These are phyloP conservation scores for Magnusiomyces suaveolens DNA, from an alignment of 1,139 yeast genomes.

Conservation along the genomic window DNA sequence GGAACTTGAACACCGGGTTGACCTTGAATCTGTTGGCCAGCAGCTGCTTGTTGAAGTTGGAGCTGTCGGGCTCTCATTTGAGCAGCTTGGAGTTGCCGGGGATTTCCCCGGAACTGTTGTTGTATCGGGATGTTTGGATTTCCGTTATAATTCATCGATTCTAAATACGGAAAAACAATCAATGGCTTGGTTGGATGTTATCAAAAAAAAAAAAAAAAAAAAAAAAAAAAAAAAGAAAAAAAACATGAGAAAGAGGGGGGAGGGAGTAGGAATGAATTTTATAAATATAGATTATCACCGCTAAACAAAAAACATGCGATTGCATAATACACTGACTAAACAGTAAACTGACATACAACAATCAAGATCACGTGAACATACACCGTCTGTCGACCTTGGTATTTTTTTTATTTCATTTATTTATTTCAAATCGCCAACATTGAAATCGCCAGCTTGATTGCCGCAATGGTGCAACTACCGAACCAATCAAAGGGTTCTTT, in stretches of 20 bases:
- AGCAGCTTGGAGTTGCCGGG: constrained; percentile 2
- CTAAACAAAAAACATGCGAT: neutral
- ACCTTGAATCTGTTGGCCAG: neutral
- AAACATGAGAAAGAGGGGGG: neutral
- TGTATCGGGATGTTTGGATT: neutral
- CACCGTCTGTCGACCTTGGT: neutral
- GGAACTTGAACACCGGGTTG: neutral
- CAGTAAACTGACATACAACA: neutral
- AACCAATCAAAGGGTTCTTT: too few species aligned
- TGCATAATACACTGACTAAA: neutral
- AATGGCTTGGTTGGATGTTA: neutral
- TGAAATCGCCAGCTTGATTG: too few species aligned
- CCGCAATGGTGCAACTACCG: too few species aligned
- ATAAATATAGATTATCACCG: neutral
- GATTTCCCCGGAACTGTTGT: neutral
- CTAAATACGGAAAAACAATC: neutral
- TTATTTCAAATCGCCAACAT: too few species aligned
- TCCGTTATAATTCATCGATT: neutral
- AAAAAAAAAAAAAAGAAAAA: neutral
- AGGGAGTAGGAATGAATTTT: neutral
- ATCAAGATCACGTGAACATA: neutral
- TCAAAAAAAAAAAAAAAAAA: neutral
- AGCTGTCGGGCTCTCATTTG: constrained; percentile 4
- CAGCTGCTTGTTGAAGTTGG: neutral
- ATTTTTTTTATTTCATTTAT: too few species aligned